A percentile compares a stretch with the other conserved stretches of the same genome.
Conservation (phyloP, 768 basidiomycete species). For the Panellus pusillus region DNA sequence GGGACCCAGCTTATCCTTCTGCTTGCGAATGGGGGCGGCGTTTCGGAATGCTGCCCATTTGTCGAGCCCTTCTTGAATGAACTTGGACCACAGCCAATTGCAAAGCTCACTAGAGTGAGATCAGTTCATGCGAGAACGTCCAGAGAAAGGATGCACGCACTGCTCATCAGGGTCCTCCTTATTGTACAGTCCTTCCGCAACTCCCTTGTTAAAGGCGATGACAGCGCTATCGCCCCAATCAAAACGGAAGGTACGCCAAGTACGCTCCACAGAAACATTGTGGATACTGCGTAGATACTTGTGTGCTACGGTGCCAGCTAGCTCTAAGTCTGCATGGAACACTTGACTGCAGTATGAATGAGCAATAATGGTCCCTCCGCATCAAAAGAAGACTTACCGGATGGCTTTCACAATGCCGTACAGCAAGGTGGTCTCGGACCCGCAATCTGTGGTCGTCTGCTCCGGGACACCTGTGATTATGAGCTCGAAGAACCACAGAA, state of each 20-base stretch:
- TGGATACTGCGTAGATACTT: slow-evolving; percentile 28
- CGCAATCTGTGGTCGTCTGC: slow-evolving; percentile 36
- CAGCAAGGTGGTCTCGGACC: slow-evolving; percentile 34
- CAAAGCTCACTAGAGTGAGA: slow-evolving; percentile 18
- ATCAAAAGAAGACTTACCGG: too few species aligned
- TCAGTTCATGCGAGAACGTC: background rate
- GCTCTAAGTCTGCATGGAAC: slow-evolving; percentile 21
- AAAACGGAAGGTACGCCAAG: slow-evolving; percentile 29
- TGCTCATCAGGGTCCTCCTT: background rate
- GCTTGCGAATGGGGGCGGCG: slow-evolving; percentile 26
- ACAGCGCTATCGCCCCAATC: slow-evolving; percentile 30
- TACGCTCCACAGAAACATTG: slow-evolving; percentile 33
- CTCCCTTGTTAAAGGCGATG: background rate
- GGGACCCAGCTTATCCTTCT: slow-evolving; percentile 33
- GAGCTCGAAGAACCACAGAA: background rate
- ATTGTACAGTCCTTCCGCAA: background rate
- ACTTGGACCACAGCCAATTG: slow-evolving; percentile 26
- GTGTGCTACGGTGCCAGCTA: slow-evolving; percentile 25
- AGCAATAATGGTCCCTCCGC: too few species aligned
- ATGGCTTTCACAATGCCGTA: slow-evolving; percentile 33
- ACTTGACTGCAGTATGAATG: too few species aligned
- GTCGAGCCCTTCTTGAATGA: slow-evolving; percentile 21
- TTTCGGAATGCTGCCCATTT: slow-evolving; percentile 24
- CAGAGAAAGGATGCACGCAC: background rate
- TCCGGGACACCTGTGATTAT: slow-evolving; percentile 31